Base-by-base conservation (phyloP, 352 stramenopile species). In the Pythium pyrilobum region DNA sequence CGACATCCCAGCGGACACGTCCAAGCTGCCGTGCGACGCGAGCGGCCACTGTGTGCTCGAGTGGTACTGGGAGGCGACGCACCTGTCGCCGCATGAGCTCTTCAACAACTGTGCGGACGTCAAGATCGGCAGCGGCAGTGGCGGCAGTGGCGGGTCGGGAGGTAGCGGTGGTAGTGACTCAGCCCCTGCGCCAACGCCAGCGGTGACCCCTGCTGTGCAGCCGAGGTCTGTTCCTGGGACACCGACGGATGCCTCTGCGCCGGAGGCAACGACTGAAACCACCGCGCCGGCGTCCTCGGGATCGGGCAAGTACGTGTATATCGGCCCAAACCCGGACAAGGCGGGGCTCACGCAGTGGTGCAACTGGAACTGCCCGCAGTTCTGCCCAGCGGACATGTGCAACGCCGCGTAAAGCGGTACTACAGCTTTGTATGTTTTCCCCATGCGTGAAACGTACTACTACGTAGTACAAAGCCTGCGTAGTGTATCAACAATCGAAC, bases 291-390 rank as follows among this genome's bases (percentile, higher is more conserved):
- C n/a, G n/a, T n/a, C n/a, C 4, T 20, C 43, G 3, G 43, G 43
- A 16, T 24, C 24, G 24, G 50, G 62, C 47, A 72, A 69, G 60
- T 69, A 67, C 45, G 33, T 58, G 20, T 70, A 67, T 56, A 60
- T 67, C 6, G 56, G 62, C 16, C 24, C 21, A 20, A n/a, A 43
- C 11, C 13, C 28, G 3, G 50, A 62, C 49, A 45, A 39, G 38
- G 47, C 52, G 2, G 53, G 16, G 2, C 27, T 74, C 39, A 61
- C 48, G 2, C 45, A 62, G 40, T 74, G 66, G 66, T 74, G 66
- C 66, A 74, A 74, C 61, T 63, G 52, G 60, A 72, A 72, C 62
- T 74, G 66, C 12, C 66, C 66, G 2, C 29, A 48, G 18, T 71
- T 74, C 45, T 74, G 66, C 23, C 66, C 62, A 0, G 31, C 32